phyloP scores from a whole-genome alignment of 257 asterid genomes.

The Oldenlandia corymbosa region DNA sequence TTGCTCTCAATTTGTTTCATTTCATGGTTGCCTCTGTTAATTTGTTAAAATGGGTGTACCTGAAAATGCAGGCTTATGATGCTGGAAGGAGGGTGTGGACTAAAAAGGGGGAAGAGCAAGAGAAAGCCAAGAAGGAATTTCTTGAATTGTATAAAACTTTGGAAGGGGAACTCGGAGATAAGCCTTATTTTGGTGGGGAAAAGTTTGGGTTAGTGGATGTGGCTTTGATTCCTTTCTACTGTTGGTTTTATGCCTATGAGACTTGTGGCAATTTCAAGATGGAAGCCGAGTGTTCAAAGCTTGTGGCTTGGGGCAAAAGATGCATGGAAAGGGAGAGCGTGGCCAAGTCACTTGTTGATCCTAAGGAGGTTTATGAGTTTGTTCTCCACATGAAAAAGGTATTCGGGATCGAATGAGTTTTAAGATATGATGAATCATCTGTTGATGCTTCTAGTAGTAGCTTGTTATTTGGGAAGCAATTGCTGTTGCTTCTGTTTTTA shows the following conservation, averaged over 20 bases:
- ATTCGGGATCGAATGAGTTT: conserved; percentile 1
- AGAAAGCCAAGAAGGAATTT: conserved; percentile 20
- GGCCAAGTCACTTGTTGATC: conserved; percentile 27
- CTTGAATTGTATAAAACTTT: conserved; percentile 11
- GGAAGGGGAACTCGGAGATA: conserved; percentile 17
- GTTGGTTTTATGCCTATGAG: conserved; percentile 23
- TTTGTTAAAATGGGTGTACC: background rate
- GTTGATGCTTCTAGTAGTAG: too few relatives aligned
- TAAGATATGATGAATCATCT: too few relatives aligned
- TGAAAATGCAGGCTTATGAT: conserved; percentile 13
- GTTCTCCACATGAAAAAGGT: conserved; percentile 7
- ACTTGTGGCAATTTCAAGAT: conserved; percentile 25
- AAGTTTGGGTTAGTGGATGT: conserved; percentile 17
- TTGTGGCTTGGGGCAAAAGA: conserved; percentile 36
- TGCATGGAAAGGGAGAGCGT: conserved; percentile 37
- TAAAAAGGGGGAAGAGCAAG: conserved; percentile 19
- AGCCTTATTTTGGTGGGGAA: conserved; percentile 21
- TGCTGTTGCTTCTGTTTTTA: background rate
- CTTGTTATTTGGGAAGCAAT: background rate
- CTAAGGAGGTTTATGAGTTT: background rate
- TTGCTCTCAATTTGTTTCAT: background rate
- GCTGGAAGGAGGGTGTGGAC: conserved; percentile 8
- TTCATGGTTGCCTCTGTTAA: too few relatives aligned
- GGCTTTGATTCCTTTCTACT: conserved; percentile 14
- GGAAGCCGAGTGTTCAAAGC: conserved; percentile 34